Base-by-base conservation (phyloP, 306 rosid species). In the Oxytropis ochrocephala region DNA sequence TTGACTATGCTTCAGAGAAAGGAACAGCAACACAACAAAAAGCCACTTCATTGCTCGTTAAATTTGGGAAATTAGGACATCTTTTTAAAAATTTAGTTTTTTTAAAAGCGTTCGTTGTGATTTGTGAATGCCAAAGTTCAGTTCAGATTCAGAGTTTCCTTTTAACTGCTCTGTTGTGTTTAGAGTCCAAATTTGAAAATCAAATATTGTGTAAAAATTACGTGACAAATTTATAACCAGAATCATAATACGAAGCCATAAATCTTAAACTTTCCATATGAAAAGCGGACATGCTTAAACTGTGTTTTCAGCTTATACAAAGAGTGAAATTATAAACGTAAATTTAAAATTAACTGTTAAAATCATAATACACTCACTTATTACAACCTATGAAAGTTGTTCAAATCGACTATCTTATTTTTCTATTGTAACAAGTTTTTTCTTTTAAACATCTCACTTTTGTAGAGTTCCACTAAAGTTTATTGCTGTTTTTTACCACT, bases 21-120 rank as follows among this genome's bases (percentile, higher is more conserved):
- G 75, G 81, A 87, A 89, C 91, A 85, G 79, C 82, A 81, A 81
- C 76, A 51, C 66, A 69, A 84, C 84, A 71, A 76, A 74, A 77
- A 38, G 67, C 16, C 48, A 54, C 43, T 44, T 50, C 57, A 56
- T 66, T 79, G 49, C 77, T 71, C 74, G 12, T 66, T 75, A 49
- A 59, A 53, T 36, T 54, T 60, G 6, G 36, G 59, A 57, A 17
- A 32, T 18, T 8, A 16, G 29, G 6, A 33, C 11, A 21, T 50
- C 27, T 50, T 75, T 41, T 38, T 35, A 33, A 51, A 51, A 46
- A 7, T 66, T 58, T 38, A 38, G 11, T 1, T 38, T 38, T 19
- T n/a, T 33, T 16, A 8, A 11, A 67, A 48, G 33, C 12, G n/a
- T n/a, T n/a, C n/a, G n/a, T n/a, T n/a, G n/a, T n/a, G n/a, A n/a